Conservation (phyloP, 1,139 yeast species). For the Candida mesenterica region DNA sequence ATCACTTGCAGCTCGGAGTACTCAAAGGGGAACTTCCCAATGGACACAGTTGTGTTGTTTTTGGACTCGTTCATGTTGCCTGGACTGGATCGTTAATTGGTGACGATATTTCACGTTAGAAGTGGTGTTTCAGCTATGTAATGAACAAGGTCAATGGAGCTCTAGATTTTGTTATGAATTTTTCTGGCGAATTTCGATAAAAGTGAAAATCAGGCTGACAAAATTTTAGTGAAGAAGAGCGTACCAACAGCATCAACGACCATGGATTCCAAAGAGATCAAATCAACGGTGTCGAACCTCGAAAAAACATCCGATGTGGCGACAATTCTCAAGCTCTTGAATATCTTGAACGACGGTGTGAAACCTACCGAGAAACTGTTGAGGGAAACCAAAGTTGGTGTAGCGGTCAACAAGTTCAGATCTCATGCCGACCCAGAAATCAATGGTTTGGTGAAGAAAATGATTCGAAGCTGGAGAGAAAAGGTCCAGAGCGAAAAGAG, state of each 20-base stretch:
- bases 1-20: constrained; percentile 82
- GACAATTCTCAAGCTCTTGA: constrained; percentile 65
- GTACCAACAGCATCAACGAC: too few relatives aligned
- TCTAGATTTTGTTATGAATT: too few relatives aligned
- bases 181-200: too few relatives aligned
- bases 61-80: constrained; percentile 6
- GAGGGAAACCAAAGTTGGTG: constrained; percentile 96
- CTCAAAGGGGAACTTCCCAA: constrained; percentile 20
- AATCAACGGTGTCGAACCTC: constrained; percentile 63
- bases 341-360: constrained; percentile 67
- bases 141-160: too few relatives aligned
- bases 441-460: constrained; percentile 68
- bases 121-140: too few relatives aligned
- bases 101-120: too few relatives aligned
- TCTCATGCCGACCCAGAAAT: constrained; percentile 66
- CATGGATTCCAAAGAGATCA: constrained; percentile 79
- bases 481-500: constrained; percentile 76
- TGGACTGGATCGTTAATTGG: too few relatives aligned
- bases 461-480: constrained; percentile 88
- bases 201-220: too few relatives aligned
- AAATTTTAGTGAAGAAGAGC: too few relatives aligned
- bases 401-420: constrained; percentile 87
- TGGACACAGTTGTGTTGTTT: constrained; percentile 14
- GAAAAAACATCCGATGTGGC: constrained; percentile 73
- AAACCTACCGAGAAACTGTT: constrained; percentile 81